Conservation (phyloP, 2,329 filamentous ascomycete genomes). For the Aspergillus nomiae region DNA sequence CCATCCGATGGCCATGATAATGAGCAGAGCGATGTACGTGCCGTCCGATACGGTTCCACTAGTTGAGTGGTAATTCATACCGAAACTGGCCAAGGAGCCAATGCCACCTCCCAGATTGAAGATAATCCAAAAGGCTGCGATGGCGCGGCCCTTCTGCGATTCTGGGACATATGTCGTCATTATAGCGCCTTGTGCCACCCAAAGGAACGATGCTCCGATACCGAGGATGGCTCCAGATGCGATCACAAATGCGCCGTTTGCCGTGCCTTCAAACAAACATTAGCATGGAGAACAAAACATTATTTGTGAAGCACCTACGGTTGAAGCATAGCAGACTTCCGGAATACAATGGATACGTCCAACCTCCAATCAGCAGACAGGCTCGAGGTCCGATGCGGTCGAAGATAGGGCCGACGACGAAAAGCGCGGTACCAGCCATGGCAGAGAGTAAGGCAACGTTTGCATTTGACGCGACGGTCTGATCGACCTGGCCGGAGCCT, state of each 20-base stretch:
- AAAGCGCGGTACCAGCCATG: conserved; percentile 47
- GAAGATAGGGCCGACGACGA: conserved; percentile 50
- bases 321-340: conserved; percentile 50
- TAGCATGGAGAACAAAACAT: background rate
- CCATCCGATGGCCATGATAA: conserved; percentile 55
- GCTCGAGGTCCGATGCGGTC: conserved; percentile 45
- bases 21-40: conserved; percentile 54
- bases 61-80: conserved; percentile 46
- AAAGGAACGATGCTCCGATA: conserved; percentile 49
- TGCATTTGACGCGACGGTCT: conserved; percentile 50
- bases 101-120: conserved; percentile 51
- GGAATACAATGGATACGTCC: conserved; percentile 51
- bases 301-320: conserved; percentile 21
- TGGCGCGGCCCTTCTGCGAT: conserved; percentile 46
- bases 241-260: conserved; percentile 49
- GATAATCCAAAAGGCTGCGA: conserved; percentile 50
- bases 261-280: conserved; percentile 23
- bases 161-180: conserved; percentile 52
- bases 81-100: conserved; percentile 49
- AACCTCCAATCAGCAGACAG: conserved; percentile 49
- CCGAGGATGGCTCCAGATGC: conserved; percentile 50
- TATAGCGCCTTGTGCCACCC: conserved; percentile 52
- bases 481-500: conserved; percentile 50
- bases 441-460: conserved; percentile 48
- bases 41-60: conserved; percentile 51